A percentile compares a stretch with the other conserved stretches of the same genome.
These are phyloP conservation scores for Hyphopichia pseudoburtonii DNA, from an alignment of 1,139 yeast species.

Conservation along the genomic window DNA sequence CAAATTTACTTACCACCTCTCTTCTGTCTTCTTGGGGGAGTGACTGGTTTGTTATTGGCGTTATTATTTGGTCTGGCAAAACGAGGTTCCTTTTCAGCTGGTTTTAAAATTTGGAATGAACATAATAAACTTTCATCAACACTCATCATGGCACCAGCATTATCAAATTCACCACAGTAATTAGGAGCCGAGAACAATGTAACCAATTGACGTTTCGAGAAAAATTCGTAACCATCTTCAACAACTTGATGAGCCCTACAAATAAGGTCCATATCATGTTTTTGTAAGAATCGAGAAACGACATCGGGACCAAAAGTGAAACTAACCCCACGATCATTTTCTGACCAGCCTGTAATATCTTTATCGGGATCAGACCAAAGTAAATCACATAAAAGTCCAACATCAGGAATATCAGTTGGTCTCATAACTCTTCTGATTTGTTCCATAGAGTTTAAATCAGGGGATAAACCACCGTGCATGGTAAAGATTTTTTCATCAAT, in stretches of 20 bases:
- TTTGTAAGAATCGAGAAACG: conserved; percentile 88
- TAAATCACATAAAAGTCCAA: conserved; percentile 90
- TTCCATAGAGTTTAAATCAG: conserved; percentile 95
- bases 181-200: conserved; percentile 96
- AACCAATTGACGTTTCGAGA: conserved; percentile 91
- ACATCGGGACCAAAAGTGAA: conserved; percentile 98
- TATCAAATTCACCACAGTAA: conserved; percentile 97
- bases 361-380: conserved; percentile 99
- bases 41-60: conserved; percentile 54
- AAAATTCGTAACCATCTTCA: conserved; percentile 97
- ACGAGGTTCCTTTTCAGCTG: conserved; percentile 87
- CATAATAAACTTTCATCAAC: conserved; percentile 94
- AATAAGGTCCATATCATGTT: conserved; percentile 94
- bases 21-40: conserved; percentile 74
- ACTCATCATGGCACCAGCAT: conserved; percentile 99
- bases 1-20: conserved; percentile 49
- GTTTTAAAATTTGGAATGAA: conserved; percentile 96
- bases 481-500: conserved; percentile 97
- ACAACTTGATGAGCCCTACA: conserved; percentile 99
- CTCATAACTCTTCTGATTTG: conserved; percentile 98
- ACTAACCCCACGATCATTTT: conserved; percentile 96
- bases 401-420: conserved; percentile 98
- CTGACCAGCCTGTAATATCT: conserved; percentile 97
- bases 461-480: conserved; percentile 98
- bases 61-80: conserved; percentile 54